Evolutionary conservation across 345 rosid species (phyloP).

Genomic region (Arabis hirsuta): DNA sequence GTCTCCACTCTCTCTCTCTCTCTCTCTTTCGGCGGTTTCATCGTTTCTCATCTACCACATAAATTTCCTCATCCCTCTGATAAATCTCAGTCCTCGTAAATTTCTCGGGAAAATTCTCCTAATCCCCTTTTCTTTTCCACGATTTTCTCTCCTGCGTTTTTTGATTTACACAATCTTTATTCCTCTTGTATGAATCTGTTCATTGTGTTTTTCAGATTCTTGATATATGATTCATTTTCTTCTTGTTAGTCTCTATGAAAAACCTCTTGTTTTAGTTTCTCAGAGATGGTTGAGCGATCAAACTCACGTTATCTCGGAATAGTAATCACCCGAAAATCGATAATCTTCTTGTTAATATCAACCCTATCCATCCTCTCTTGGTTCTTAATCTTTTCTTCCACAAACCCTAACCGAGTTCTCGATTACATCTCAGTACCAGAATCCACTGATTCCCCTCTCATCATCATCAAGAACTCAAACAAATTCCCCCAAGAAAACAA

Average conservation of each 20-base stretch:
- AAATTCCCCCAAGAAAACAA: constrained; percentile 18
- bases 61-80: constrained; percentile 12
- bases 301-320: constrained; percentile 43
- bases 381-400: constrained; percentile 66
- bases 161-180: constrained; percentile 28
- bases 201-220: neutral
- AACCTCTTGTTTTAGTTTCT: constrained; percentile 19
- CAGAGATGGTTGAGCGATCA: constrained; percentile 66
- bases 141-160: constrained; percentile 24
- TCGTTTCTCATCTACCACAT: constrained; percentile 46
- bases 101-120: neutral
- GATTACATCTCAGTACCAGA: constrained; percentile 45
- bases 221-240: constrained; percentile 28
- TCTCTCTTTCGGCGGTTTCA: constrained; percentile 28
- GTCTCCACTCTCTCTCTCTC: constrained; percentile 2
- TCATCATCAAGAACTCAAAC: constrained; percentile 39
- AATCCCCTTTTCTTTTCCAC: neutral
- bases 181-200: constrained; percentile 13
- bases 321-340: constrained; percentile 48
- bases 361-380: constrained; percentile 68
- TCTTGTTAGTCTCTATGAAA: constrained; percentile 8
- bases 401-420: constrained; percentile 50
- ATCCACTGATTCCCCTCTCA: constrained; percentile 38
- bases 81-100: neutral
- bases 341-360: constrained; percentile 56